Conservation (phyloP, 257 asterid species). For the Anisodus acutangulus region DNA sequence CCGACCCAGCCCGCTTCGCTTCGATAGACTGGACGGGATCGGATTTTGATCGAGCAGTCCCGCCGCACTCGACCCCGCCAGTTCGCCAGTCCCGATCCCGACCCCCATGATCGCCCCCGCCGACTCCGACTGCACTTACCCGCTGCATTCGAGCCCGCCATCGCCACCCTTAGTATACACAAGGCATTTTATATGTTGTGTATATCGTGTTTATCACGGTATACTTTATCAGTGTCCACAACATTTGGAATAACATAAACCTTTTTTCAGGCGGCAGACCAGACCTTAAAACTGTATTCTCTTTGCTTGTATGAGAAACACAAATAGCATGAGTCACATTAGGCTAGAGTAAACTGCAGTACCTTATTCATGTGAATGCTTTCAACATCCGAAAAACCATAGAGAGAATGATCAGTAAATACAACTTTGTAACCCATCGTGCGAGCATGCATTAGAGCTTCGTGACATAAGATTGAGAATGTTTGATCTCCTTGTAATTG, state of each 20-base stretch:
- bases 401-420: conserved; percentile 94
- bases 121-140: too few species aligned
- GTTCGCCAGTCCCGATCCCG: too few species aligned
- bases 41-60: too few species aligned
- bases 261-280: conserved; percentile 89
- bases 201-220: too few species aligned
- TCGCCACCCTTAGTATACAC: too few species aligned
- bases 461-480: conserved; percentile 89
- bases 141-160: too few species aligned
- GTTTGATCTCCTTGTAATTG: conserved; percentile 90
- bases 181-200: too few species aligned
- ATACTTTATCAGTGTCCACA: too few species aligned
- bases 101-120: too few species aligned
- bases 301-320: conserved; percentile 94
- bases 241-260: conserved; percentile 92
- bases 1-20: too few species aligned
- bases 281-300: conserved; percentile 82
- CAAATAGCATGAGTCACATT: conserved; percentile 94
- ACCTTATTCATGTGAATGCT: conserved; percentile 98
- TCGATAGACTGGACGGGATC: too few species aligned
- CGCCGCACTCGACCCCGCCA: too few species aligned
- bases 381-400: conserved; percentile 91
- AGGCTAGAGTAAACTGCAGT: conserved; percentile 77
- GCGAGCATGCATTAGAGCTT: conserved; percentile 91
- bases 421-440: conserved; percentile 93